Conservation (phyloP, 2,329 filamentous ascomycete genomes). For the Pestalotiopsis sp. region DNA sequence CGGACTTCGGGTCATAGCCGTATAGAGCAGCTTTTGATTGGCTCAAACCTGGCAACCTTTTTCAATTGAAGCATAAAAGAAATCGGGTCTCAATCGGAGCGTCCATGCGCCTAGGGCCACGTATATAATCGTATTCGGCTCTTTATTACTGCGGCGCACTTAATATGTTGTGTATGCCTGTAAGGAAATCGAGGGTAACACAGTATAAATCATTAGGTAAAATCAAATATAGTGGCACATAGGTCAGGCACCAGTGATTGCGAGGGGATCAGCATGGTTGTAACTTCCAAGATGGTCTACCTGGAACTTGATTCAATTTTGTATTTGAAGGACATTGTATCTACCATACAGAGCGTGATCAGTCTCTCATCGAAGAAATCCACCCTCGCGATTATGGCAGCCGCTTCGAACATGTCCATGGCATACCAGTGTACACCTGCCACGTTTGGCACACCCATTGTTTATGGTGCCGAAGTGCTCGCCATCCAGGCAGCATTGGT, state of each 20-base stretch:
- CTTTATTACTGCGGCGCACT: not conserved
- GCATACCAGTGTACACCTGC: not conserved
- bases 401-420: not conserved
- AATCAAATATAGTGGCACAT: not conserved
- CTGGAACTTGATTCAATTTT: not conserved
- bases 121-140: not conserved
- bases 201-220: not conserved
- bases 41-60: not conserved
- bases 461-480: not conserved
- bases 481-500: not conserved
- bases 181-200: not conserved
- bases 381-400: not conserved
- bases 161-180: not conserved
- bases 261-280: not conserved
- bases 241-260: not conserved
- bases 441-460: not conserved
- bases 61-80: not conserved
- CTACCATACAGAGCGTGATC: not conserved
- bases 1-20: not conserved
- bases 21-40: not conserved
- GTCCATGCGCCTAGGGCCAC: too few species aligned
- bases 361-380: not conserved
- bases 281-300: not conserved
- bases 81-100: not conserved
- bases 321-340: not conserved